A percentile compares a stretch with the other conserved stretches of the same genome.
phyloP scores from a whole-genome alignment of 2,329 filamentous ascomycete genomes.

The Coniochaeta sp. region DNA sequence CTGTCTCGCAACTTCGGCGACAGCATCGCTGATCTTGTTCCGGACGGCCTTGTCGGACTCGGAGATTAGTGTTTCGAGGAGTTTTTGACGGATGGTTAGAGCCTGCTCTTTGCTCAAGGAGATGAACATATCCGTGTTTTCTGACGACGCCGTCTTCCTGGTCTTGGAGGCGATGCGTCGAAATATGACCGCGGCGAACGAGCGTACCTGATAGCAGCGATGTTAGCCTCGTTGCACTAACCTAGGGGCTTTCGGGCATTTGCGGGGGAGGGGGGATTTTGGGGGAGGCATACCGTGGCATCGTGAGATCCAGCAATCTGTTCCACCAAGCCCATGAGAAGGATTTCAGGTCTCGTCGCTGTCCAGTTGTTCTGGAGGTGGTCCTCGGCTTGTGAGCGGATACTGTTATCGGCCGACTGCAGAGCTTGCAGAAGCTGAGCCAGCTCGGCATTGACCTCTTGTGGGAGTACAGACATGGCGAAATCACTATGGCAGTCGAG shows the following conservation, averaged over 20 bases:
- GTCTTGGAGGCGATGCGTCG: slow-evolving; percentile 87
- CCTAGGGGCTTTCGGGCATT: not conserved
- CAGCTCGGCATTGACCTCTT: slow-evolving; percentile 79
- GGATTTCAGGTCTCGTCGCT: slow-evolving; percentile 67
- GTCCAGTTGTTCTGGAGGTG: slow-evolving; percentile 90
- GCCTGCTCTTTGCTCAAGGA: slow-evolving; percentile 68
- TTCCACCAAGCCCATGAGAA: slow-evolving; percentile 91
- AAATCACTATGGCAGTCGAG: not conserved
- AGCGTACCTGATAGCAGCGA: slow-evolving; percentile 58
- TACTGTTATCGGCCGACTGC: slow-evolving; percentile 80
- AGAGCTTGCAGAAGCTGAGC: slow-evolving; percentile 80
- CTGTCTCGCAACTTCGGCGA: slow-evolving; percentile 90
- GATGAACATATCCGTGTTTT: slow-evolving; percentile 77
- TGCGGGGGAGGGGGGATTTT: not conserved
- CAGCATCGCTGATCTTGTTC: slow-evolving; percentile 96
- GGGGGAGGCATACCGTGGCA: slow-evolving; percentile 61
- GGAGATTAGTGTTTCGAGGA: slow-evolving; percentile 66
- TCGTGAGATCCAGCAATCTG: slow-evolving; percentile 77
- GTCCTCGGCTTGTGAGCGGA: slow-evolving; percentile 81
- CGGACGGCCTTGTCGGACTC: slow-evolving; percentile 70
- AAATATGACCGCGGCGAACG: slow-evolving; percentile 91
- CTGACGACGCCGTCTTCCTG: slow-evolving; percentile 64
- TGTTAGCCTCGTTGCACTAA: not conserved
- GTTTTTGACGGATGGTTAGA: slow-evolving; percentile 71
- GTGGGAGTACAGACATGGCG: slow-evolving; percentile 75